A percentile compares a stretch with the other conserved stretches of the same genome.
Evolutionary conservation across 768 basidiomycete species (phyloP).

Genomic region (Lepiota brunneoincarnata): DNA sequence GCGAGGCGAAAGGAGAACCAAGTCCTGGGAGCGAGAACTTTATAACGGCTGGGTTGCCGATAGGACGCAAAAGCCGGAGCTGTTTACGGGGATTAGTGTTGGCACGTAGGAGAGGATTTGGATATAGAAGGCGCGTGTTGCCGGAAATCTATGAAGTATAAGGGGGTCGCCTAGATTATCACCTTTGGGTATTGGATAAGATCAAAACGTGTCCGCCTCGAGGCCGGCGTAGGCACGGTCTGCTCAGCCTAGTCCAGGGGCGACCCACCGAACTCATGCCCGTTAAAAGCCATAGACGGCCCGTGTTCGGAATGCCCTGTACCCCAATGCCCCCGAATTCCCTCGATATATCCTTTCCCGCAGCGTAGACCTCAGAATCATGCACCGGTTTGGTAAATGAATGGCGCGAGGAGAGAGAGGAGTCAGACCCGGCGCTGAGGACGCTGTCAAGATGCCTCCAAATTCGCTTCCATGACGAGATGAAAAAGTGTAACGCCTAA

Average conservation of each 20-base stretch:
- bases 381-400: not conserved
- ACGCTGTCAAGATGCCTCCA: not conserved
- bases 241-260: not conserved
- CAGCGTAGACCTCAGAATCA: not conserved
- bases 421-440: slow-evolving; percentile 4
- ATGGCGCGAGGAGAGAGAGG: not conserved
- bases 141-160: slow-evolving; percentile 29
- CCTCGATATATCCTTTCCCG: not conserved
- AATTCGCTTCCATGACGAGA: not conserved
- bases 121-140: slow-evolving; percentile 28
- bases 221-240: slow-evolving; percentile 25
- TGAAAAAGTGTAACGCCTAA: not conserved
- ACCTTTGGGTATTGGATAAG: slow-evolving; percentile 31
- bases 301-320: slow-evolving; percentile 13
- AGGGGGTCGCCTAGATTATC: slow-evolving; percentile 33
- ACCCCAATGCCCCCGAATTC: slow-evolving; percentile 1
- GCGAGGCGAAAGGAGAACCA: slow-evolving; percentile 19
- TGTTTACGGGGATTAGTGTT: slow-evolving; percentile 27
- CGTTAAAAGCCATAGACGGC: slow-evolving; percentile 8
- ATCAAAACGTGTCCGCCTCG: slow-evolving; percentile 50
- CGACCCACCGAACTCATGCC: slow-evolving; percentile 4
- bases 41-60: slow-evolving; percentile 30
- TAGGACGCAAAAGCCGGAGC: slow-evolving; percentile 26
- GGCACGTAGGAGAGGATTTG: slow-evolving; percentile 20
- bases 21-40: slow-evolving; percentile 25